Base-by-base conservation (phyloP, 2,329 filamentous ascomycete genomes). In the Fusarium sp. region DNA sequence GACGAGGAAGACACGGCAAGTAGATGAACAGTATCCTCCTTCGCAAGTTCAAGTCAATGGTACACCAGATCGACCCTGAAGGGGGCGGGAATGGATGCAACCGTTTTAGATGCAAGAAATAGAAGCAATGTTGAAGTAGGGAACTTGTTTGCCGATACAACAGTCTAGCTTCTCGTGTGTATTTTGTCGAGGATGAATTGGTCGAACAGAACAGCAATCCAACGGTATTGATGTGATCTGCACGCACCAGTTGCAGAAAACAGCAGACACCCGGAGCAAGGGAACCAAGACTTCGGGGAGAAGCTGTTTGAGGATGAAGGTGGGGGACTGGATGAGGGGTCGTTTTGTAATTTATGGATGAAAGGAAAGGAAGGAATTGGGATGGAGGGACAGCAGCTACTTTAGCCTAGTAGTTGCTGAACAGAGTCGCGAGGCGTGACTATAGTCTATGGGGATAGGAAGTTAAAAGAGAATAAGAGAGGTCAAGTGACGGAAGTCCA, bases 241-340 rank as follows among this genome's bases (percentile, higher is more conserved):
- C 61, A 35, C 15, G 69, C 61, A 35, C 15, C 31, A 35, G 31
- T 35, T 35, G 31, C 15, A 35, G 31, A 14, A 54, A 43, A 43
- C 17, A 49, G 51, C 17, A 18, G 43, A 41, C 33, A 63, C 36
- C 67, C 70, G 70, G 70, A 62, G 67, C 45, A 72, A 72, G 54
- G 70, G 70, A 72, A 72, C 42, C 67, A 54, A 61, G 62, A 46
- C 35, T 65, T 66, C 36, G 53, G 64, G 53, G 57, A 65, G 64
- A 54, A 67, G 61, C 63, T 66, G 49, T 42, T 54, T 54, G 60
- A 57, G 41, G 53, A 47, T 48, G 49, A 60, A 35, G 43, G 53
- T 48, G 63, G 49, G 48, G 63, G 64, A 58, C 42, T 48, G 58
- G 40, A 31, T 67, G 69, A 69, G 70, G 70, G 67, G 70, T 68